Evolutionary conservation across 1,139 yeast species (phyloP), one percentile per base, ranked within the genome.

Genomic region (Meyerozyma smithsonii): DNA sequence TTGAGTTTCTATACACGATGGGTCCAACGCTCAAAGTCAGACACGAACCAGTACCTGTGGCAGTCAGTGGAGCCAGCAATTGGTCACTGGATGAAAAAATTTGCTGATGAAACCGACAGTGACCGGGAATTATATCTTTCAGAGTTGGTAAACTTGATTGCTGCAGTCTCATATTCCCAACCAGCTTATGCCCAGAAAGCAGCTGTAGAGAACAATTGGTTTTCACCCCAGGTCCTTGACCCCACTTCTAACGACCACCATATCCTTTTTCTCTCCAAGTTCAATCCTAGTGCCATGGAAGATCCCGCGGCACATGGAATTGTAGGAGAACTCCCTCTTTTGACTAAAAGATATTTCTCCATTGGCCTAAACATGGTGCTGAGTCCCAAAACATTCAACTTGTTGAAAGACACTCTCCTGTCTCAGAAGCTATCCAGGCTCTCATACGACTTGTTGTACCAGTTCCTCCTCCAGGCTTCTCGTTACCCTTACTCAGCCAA

Each of bases 401-500:
- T 18, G 14, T 10, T 30, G n/a, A 17, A 11, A n/a, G 4, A 5
- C 2, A 4, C n/a, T n/a, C 12, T 30, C 4, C 34, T 30, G 34
- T 17, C 34, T 3, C 34, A 30, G 21, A 17, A 16, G 12, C 12
- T 30, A n/a, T 16, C 34, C 11, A 11, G 34, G 12, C 34, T 30
- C 11, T 30, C 34, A 4, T 30, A 30, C 5, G 34, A 30, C 21
- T 18, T 17, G n/a, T 30, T 30, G 21, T 30, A 30, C 34, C 34
- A 30, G 21, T 30, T 30, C 20, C 34, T 30, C 15, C 12, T 4
- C 10, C 34, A 30, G 21, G 10, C 14, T 3, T 16, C 34, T 17
- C 34, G 34, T 2, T 30, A 3, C 17, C 10, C 20, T 11, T 30
- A 30, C 15, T 30, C 34, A 10, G 23, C 34, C 8, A 18, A 30